Conservation (phyloP, 2,329 filamentous ascomycete species). For the Pestalotiopsis sp. region DNA sequence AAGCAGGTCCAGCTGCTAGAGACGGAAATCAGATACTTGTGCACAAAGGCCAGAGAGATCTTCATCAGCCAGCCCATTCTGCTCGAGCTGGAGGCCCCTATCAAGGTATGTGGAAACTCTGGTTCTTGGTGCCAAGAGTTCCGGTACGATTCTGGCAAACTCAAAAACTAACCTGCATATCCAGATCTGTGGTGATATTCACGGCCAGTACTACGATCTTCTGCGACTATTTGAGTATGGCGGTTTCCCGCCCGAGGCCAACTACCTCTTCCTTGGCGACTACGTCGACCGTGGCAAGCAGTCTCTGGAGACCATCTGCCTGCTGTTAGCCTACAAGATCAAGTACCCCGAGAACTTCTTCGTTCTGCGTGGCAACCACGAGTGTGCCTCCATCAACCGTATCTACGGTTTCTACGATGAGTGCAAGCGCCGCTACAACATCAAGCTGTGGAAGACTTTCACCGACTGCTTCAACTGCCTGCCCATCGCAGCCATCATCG, state of each 20-base stretch:
- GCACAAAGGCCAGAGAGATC: constrained; percentile 98
- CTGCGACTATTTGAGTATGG: constrained; percentile 97
- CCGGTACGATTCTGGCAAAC: neutral
- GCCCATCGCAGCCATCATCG: constrained; percentile 97
- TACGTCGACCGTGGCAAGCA: constrained; percentile 99
- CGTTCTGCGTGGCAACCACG: constrained; percentile 96
- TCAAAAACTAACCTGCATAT: neutral
- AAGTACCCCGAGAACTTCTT: constrained; percentile 99
- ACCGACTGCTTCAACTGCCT: constrained; percentile 99
- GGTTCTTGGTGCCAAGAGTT: constrained; percentile 16
- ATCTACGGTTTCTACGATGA: constrained; percentile 99
- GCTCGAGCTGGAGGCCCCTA: constrained; percentile 95
- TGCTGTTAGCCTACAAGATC: constrained; percentile 98
- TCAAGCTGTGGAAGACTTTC: constrained; percentile 99
- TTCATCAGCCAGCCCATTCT: constrained; percentile 99
- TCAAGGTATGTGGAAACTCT: constrained; percentile 73
- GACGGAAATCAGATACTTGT: constrained; percentile 93
- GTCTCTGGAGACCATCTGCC: constrained; percentile 96
- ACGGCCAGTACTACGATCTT: constrained; percentile 98
- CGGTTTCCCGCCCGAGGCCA: constrained; percentile 96
- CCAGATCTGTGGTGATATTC: constrained; percentile 98
- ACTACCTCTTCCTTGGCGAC: constrained; percentile 99
- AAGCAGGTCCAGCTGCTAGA: constrained; percentile 98
- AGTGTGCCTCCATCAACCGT: constrained; percentile 97
- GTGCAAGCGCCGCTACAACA: constrained; percentile 98